Conservation (phyloP, 495 filamentous ascomycete genomes). For the Tuber magnatum region DNA sequence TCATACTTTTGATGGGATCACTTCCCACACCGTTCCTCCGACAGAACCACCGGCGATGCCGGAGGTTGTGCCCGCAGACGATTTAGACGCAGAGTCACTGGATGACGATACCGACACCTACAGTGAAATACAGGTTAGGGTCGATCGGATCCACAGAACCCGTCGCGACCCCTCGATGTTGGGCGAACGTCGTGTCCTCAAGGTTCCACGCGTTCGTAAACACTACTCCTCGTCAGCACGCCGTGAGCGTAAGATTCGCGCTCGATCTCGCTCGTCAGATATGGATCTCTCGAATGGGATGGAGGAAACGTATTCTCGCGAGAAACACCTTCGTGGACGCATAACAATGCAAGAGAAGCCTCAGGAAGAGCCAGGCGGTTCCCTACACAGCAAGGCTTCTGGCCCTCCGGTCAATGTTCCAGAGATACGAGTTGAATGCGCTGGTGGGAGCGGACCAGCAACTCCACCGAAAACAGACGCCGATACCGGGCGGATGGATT, state of each 20-base stretch:
- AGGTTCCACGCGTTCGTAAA: slow-evolving; percentile 26
- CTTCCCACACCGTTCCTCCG: background rate
- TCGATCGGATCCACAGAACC: background rate
- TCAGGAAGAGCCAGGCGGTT: background rate
- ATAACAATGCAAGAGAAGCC: background rate
- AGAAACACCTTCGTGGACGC: background rate
- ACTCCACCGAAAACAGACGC: background rate
- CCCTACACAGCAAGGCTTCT: background rate
- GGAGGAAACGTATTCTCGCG: background rate
- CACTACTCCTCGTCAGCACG: slow-evolving; percentile 24
- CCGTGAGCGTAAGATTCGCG: slow-evolving; percentile 6
- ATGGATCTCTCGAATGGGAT: background rate
- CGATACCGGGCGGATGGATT: background rate
- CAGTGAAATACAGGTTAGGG: background rate
- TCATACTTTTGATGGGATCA: background rate
- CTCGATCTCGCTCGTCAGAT: background rate
- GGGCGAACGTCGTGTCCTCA: slow-evolving; percentile 18
- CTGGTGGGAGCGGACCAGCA: background rate
- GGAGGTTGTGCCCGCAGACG: background rate
- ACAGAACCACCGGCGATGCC: slow-evolving; percentile 1
- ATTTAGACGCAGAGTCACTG: background rate
- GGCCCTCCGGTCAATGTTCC: background rate
- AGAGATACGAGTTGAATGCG: background rate
- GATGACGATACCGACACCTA: background rate
- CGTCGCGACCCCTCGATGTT: background rate